phyloP scores from a whole-genome alignment of 805 yeast genomes.

The Ogataea kodamae region DNA sequence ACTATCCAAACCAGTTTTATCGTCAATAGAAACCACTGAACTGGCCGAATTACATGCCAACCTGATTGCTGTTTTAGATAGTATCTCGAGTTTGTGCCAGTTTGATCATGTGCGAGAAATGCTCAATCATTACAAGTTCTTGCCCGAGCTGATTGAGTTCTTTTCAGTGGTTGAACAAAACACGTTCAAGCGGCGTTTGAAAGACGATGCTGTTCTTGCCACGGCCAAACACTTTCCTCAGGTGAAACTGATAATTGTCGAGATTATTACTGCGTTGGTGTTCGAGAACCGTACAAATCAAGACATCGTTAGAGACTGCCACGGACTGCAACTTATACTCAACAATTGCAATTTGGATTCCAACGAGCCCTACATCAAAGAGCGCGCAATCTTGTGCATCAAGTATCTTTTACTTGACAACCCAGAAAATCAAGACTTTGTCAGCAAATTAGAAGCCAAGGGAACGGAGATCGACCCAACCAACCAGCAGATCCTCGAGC shows the following conservation, averaged over 20 bases:
- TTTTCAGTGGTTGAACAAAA: constrained; percentile 41
- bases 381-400: constrained; percentile 76
- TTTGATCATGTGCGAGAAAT: constrained; percentile 40
- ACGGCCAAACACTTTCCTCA: constrained; percentile 50
- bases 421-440: constrained; percentile 67
- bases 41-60: constrained; percentile 18
- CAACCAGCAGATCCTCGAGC: constrained; percentile 41
- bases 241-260: constrained; percentile 63
- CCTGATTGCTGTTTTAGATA: constrained; percentile 35
- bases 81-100: constrained; percentile 40
- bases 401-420: constrained; percentile 66
- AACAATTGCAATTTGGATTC: constrained; percentile 84
- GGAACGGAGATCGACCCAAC: constrained; percentile 56
- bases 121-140: constrained; percentile 38
- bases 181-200: constrained; percentile 35
- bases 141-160: constrained; percentile 35
- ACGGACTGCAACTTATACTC: constrained; percentile 68
- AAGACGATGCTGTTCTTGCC: constrained; percentile 18
- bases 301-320: constrained; percentile 58
- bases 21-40: constrained; percentile 3
- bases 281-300: constrained; percentile 55
- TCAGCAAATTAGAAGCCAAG: constrained; percentile 72
- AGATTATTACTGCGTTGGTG: constrained; percentile 57
- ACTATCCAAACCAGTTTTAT: constrained; percentile 15
- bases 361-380: constrained; percentile 85